These are phyloP conservation scores for Cytidiella melzeri DNA, from an alignment of 768 basidiomycete species.

Conservation along the genomic window DNA sequence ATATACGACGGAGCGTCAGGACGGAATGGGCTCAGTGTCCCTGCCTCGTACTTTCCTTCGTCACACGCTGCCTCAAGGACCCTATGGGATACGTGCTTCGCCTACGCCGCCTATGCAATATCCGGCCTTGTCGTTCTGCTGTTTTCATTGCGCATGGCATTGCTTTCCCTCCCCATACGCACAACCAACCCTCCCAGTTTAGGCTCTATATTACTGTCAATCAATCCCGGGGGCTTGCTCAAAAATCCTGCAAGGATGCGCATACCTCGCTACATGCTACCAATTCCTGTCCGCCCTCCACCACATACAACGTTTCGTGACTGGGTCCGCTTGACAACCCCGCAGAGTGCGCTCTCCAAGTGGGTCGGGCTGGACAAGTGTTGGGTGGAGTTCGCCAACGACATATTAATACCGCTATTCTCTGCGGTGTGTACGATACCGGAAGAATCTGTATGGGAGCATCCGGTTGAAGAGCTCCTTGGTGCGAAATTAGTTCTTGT, in stretches of 20 bases:
- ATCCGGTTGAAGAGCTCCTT: conserved; percentile 61
- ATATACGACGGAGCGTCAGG: conserved; percentile 66
- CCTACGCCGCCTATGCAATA: conserved; percentile 17
- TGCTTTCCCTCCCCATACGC: conserved; percentile 34
- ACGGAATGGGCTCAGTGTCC: conserved; percentile 45
- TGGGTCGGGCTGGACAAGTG: conserved; percentile 40
- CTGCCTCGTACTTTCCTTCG: conserved; percentile 22
- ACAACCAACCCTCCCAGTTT: background rate
- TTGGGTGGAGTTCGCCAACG: conserved; percentile 48
- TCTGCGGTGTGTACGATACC: conserved; percentile 70
- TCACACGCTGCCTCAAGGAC: background rate
- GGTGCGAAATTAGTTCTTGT: conserved; percentile 36
- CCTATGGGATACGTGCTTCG: background rate
- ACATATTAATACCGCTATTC: conserved; percentile 57
- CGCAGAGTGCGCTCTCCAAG: conserved; percentile 34
- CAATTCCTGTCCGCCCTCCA: conserved; percentile 14
- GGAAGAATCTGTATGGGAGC: conserved; percentile 42
- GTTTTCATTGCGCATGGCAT: conserved; percentile 37
- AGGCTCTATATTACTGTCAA: background rate
- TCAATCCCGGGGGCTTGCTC: background rate
- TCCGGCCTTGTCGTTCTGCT: conserved; percentile 21
- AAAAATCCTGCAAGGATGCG: conserved; percentile 21
- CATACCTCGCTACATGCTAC: background rate
- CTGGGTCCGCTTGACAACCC: conserved; percentile 41
- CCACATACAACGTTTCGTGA: conserved; percentile 37